Conservation (phyloP, 345 rosid species). For the Excoecaria cochinchinensis region DNA sequence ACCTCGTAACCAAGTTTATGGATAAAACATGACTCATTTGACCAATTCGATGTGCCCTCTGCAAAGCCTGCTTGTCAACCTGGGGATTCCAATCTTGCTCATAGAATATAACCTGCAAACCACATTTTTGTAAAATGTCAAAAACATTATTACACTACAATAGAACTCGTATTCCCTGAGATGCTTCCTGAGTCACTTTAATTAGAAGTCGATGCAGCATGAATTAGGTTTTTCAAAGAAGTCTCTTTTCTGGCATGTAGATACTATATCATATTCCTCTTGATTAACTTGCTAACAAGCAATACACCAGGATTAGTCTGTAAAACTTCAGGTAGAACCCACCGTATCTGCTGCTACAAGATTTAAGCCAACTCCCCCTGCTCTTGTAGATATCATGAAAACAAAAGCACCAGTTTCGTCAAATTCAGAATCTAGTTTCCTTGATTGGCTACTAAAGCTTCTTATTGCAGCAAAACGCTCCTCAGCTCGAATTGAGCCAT, state of each 20-base stretch:
- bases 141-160: neutral
- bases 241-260: neutral
- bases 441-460: conserved; percentile 55
- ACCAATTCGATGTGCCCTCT: conserved; percentile 91
- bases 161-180: neutral
- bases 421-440: conserved; percentile 32
- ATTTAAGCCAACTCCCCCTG: conserved; percentile 95
- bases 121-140: neutral
- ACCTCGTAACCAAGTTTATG: conserved; percentile 69
- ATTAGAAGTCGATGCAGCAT: neutral
- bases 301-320: neutral
- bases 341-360: conserved; percentile 94
- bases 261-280: neutral
- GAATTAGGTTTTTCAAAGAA: neutral
- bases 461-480: conserved; percentile 92
- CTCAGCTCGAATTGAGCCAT: conserved; percentile 92
- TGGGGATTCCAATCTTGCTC: conserved; percentile 99
- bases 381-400: conserved; percentile 90
- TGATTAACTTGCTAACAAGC: neutral
- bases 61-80: conserved; percentile 91
- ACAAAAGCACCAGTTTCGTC: conserved; percentile 58
- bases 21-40: conserved; percentile 80
- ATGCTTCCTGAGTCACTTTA: neutral
- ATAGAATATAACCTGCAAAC: conserved; percentile 68
- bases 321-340: conserved; percentile 25